Percentiles rank a stretch among this genome's conserved stretches.
Conservation (phyloP, 768 basidiomycete species). For the Suillus plorans region DNA sequence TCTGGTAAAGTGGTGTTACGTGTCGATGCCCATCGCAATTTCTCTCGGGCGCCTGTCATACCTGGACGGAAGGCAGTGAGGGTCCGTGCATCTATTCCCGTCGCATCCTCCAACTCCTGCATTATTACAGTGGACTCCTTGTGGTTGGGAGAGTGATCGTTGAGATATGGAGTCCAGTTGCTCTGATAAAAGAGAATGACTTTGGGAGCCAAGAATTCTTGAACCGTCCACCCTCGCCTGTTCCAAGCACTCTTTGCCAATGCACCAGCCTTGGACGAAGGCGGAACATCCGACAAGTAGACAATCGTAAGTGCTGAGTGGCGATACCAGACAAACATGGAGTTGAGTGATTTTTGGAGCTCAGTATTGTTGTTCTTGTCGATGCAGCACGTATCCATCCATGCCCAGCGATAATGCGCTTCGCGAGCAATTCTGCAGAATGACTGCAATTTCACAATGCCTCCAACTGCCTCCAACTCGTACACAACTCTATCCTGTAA, state of each 20-base stretch:
- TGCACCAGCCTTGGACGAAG: not conserved
- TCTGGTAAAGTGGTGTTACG: not conserved
- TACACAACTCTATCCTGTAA: not conserved
- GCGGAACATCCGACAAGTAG: not conserved
- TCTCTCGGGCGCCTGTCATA: not conserved
- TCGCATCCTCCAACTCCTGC: not conserved
- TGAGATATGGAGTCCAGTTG: not conserved
- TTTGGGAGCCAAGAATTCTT: not conserved
- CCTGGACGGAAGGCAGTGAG: not conserved
- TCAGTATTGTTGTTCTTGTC: not conserved
- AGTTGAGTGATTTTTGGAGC: not conserved
- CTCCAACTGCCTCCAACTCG: not conserved
- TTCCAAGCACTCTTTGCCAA: not conserved
- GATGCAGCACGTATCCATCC: slow-evolving; percentile 1
- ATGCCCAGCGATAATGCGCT: not conserved
- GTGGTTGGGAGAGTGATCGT: not conserved
- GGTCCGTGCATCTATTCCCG: not conserved
- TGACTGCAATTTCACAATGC: not conserved
- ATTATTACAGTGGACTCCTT: not conserved
- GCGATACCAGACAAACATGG: slow-evolving; percentile 1
- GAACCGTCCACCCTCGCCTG: not conserved
- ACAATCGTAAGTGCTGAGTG: not conserved
- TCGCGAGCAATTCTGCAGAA: not conserved
- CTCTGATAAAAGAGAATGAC: not conserved
- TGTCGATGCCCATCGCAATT: not conserved